These are phyloP conservation scores for Suhomyces chickasaworum DNA, from an alignment of 1,139 yeast genomes.

Conservation along the genomic window DNA sequence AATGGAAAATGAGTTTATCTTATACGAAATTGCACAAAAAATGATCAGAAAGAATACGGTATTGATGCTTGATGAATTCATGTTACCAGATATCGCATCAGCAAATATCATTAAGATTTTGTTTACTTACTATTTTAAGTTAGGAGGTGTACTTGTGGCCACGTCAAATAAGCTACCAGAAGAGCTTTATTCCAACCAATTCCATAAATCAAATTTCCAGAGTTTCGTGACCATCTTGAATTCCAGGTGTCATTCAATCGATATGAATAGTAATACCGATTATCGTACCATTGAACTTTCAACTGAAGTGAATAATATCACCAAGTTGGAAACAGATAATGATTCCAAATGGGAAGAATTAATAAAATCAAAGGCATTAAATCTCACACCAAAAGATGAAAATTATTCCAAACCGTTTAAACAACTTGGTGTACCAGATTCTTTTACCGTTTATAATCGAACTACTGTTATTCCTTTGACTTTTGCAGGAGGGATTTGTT, in stretches of 20 bases:
- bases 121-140: slow-evolving; percentile 67
- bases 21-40: slow-evolving; percentile 68
- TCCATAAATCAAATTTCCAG: slow-evolving; percentile 59
- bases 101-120: slow-evolving; percentile 67
- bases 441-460: slow-evolving; percentile 59
- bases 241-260: slow-evolving; percentile 62
- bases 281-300: slow-evolving; percentile 50
- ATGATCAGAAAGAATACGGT: slow-evolving; percentile 62
- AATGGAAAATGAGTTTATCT: slow-evolving; percentile 63
- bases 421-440: slow-evolving; percentile 26
- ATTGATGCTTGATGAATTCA: slow-evolving; percentile 68
- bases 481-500: slow-evolving; percentile 38
- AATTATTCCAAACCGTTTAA: slow-evolving; percentile 19
- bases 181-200: slow-evolving; percentile 65
- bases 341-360: slow-evolving; percentile 41
- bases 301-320: slow-evolving; percentile 32
- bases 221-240: slow-evolving; percentile 59
- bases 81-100: slow-evolving; percentile 72
- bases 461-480: slow-evolving; percentile 49
- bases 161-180: slow-evolving; percentile 74
- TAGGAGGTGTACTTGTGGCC: slow-evolving; percentile 75
- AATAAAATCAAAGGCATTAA: slow-evolving; percentile 19
- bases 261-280: slow-evolving; percentile 61
- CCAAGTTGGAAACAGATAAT: slow-evolving; percentile 28
- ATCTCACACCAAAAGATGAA: slow-evolving; percentile 1